These are phyloP conservation scores for Phytophthora boehmeriae DNA, from an alignment of 352 stramenopile genomes.

Conservation along the genomic window DNA sequence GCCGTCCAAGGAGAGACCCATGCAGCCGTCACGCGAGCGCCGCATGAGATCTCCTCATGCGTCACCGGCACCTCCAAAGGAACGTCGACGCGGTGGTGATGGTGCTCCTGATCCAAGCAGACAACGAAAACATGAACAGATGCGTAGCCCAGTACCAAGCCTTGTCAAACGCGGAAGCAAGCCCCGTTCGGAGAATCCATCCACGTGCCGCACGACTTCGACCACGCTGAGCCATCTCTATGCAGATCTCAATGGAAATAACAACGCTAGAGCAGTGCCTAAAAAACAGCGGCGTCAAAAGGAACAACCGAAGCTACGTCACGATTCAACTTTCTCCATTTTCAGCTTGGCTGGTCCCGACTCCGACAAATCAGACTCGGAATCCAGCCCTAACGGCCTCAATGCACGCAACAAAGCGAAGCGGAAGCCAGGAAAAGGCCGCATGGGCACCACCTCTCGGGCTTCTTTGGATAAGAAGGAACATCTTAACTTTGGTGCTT, in stretches of 20 bases:
- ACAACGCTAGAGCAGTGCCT: slow-evolving; percentile 15
- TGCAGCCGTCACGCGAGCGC: slow-evolving; percentile 19
- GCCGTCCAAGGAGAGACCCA: slow-evolving; percentile 9
- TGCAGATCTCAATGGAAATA: slow-evolving; percentile 26
- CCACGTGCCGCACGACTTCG: slow-evolving; percentile 37
- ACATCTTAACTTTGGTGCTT: slow-evolving; percentile 47
- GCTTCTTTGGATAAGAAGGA: slow-evolving; percentile 41
- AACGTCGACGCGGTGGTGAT: slow-evolving; percentile 19
- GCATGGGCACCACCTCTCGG: slow-evolving; percentile 11
- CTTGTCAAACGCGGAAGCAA: slow-evolving; percentile 24
- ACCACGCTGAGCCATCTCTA: slow-evolving; percentile 40
- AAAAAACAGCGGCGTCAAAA: slow-evolving; percentile 17
- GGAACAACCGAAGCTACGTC: slow-evolving; percentile 30
- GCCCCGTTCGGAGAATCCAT: slow-evolving; percentile 25
- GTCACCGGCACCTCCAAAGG: slow-evolving; percentile 9
- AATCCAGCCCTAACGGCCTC: slow-evolving; percentile 13
- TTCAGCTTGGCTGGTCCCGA: slow-evolving; percentile 38
- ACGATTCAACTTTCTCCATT: slow-evolving; percentile 46
- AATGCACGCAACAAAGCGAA: slow-evolving; percentile 15
- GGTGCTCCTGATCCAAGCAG: slow-evolving; percentile 7
- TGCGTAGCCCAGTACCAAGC: slow-evolving; percentile 18
- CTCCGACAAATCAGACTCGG: slow-evolving; percentile 51
- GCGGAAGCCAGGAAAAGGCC: slow-evolving; percentile 20
- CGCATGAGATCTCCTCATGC: slow-evolving; percentile 23
- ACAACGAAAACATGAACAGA: slow-evolving; percentile 24